Base-by-base conservation (phyloP, 2,329 filamentous ascomycete genomes). In the Amauroascus niger region DNA sequence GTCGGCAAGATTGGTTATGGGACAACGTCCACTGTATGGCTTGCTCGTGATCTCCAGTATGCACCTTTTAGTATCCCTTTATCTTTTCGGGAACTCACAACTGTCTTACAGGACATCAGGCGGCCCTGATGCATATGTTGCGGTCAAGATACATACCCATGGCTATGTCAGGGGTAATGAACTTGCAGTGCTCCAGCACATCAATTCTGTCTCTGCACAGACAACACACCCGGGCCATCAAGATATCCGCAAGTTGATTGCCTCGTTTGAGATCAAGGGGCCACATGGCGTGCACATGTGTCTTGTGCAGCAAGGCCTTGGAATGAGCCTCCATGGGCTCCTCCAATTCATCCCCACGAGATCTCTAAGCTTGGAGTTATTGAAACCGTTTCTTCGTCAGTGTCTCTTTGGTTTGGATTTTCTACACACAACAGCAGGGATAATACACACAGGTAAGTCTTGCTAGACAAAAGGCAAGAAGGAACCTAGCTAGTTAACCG, bases 171-270 rank as follows among this genome's bases (percentile, higher is more conserved):
- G 64, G 11, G 61, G 66, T 37, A 18, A 71, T n/a, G 74, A 76
- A 59, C 28, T 32, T 32, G 58, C 63, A 2, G 73, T 74, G 14
- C 75, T 76, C 46, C 66, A 67, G 55, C 65, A 63, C 24, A 70
- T 76, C 11, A 18, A 44, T 5, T 8, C 48, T 41, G 8, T 28
- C 8, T 28, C 30, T 13, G 33, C 33, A 13, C 9, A 55, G 18
- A 46, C 41, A 43, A 50, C 56, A 18, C 56, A 58, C 41, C 22
- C 39, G 26, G 56, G 56, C 2, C 39, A 41, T 32, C 32, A 20
- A 44, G 51, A 37, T 26, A 41, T 52, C 20, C 49, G 49, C 39
- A 52, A 52, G 39, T 28, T 52, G n/a, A n/a, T 52, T 32, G 32
- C 16, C 39, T 55, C 53, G 7, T 58, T 58, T 43, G 37, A 55